Percentiles rank a stretch among this genome's conserved stretches.
These are phyloP conservation scores for Claviceps sorghi DNA, from an alignment of 2,329 filamentous ascomycete genomes.

Conservation along the genomic window DNA sequence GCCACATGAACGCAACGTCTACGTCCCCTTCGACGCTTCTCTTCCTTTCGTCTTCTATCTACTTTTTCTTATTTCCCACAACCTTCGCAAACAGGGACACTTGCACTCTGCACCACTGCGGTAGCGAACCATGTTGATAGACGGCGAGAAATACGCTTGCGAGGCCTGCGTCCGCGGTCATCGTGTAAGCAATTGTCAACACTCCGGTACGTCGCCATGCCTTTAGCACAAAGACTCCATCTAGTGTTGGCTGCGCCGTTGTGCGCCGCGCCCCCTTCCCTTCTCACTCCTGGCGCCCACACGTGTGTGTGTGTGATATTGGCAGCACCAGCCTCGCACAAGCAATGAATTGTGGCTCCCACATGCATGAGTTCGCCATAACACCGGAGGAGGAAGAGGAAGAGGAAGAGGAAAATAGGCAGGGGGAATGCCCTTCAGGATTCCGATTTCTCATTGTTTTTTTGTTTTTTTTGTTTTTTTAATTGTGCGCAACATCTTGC, in stretches of 20 bases:
- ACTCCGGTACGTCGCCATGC: constrained; percentile 56
- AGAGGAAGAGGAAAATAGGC: background rate
- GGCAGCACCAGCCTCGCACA: background rate
- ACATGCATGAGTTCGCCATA: background rate
- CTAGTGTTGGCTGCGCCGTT: background rate
- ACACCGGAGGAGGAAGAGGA: background rate
- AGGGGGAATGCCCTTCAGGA: background rate
- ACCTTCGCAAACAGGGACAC: background rate
- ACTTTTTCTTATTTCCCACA: background rate
- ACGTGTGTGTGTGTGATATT: background rate
- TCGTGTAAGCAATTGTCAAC: constrained; percentile 96
- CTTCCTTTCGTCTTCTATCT: background rate
- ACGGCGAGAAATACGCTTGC: constrained; percentile 96
- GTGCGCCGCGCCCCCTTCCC: background rate
- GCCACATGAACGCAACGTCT: constrained; percentile 1
- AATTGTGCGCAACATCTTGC: background rate
- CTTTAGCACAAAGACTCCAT: background rate
- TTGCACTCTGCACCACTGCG: background rate
- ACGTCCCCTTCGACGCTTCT: constrained; percentile 3
- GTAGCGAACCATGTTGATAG: constrained; percentile 51
- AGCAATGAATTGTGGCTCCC: background rate
- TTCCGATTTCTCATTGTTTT: background rate
- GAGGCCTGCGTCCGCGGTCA: constrained; percentile 96
- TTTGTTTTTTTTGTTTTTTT: too few relatives aligned
- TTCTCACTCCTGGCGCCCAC: background rate